These are phyloP conservation scores for Drechslerella dactyloides DNA, from an alignment of 2,329 filamentous ascomycete species.

Conservation along the genomic window DNA sequence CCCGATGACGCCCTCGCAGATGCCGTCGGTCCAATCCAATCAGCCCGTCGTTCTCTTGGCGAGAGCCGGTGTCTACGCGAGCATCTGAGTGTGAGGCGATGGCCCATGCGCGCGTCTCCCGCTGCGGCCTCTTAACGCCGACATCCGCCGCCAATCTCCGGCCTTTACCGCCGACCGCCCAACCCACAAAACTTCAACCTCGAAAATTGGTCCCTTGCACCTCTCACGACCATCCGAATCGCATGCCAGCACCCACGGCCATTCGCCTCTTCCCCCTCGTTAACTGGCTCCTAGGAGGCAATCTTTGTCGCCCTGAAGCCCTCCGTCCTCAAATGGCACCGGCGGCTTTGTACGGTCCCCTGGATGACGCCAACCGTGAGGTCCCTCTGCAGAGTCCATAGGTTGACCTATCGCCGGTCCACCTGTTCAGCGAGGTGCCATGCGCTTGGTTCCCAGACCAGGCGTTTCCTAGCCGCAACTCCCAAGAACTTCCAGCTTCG, in stretches of 20 bases:
- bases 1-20: too few relatives aligned
- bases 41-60: too few relatives aligned
- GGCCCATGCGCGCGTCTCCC: conserved; percentile 34
- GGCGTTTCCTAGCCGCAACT: conserved; percentile 17
- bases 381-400: conserved; percentile 43
- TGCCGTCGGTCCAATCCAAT: background rate
- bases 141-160: background rate
- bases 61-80: background rate
- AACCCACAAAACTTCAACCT: background rate
- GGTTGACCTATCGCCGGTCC: conserved; percentile 4
- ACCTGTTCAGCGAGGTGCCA: conserved; percentile 2
- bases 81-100: conserved; percentile 19
- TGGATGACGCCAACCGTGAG: conserved; percentile 39
- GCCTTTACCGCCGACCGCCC: conserved; percentile 3
- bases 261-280: background rate
- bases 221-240: background rate
- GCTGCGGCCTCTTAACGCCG: conserved; percentile 1
- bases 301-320: background rate
- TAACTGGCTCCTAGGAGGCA: background rate
- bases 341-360: conserved; percentile 17
- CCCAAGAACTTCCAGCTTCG: background rate
- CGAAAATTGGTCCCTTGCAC: background rate
- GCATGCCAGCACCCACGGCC: background rate
- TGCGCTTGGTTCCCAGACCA: conserved; percentile 15
- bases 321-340: conserved; percentile 20